phyloP scores from a whole-genome alignment of 23 red algal species.

The Gracilaria domingensis region DNA sequence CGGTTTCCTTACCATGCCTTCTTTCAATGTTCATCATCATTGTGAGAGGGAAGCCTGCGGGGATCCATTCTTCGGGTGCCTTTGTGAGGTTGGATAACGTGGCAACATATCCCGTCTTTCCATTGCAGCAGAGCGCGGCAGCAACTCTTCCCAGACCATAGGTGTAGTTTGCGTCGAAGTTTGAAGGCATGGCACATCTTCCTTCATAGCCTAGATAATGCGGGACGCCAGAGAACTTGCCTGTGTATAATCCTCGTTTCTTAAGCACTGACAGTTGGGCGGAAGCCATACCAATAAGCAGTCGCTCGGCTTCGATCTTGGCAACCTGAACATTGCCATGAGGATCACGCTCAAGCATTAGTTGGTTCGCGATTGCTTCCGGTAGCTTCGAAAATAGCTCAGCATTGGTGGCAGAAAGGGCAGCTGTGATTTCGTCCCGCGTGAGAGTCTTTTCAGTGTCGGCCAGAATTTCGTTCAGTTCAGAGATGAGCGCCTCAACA shows the following conservation, averaged over 20 bases:
- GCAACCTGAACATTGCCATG: conserved; percentile 98
- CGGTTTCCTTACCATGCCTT: conserved; percentile 88
- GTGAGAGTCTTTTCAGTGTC: conserved; percentile 17
- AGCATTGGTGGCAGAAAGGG: conserved; percentile 45
- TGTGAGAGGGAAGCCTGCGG: conserved; percentile 92
- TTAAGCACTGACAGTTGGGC: conserved; percentile 76
- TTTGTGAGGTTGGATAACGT: conserved; percentile 77
- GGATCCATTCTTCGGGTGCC: conserved; percentile 85
- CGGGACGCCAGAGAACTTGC: conserved; percentile 82
- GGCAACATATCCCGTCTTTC: conserved; percentile 89
- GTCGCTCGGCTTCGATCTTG: conserved; percentile 96
- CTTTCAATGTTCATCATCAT: conserved; percentile 99
- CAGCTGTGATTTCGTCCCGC: conserved; percentile 44
- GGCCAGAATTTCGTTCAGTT: conserved; percentile 93
- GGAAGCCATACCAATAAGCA: conserved; percentile 89
- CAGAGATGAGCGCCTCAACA: conserved; percentile 81
- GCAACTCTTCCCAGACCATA: conserved; percentile 93
- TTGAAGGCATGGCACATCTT: conserved; percentile 89
- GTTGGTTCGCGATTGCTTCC: conserved; percentile 78
- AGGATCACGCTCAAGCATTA: conserved; percentile 94
- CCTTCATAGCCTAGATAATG: conserved; percentile 98
- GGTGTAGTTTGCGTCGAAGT: conserved; percentile 97
- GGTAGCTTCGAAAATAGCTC: conserved; percentile 83
- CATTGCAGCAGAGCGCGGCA: conserved; percentile 83
- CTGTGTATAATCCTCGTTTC: conserved; percentile 54